A percentile compares a stretch with the other conserved stretches of the same genome.
These are phyloP conservation scores for Artomyces pyxidatus DNA, from an alignment of 768 basidiomycete species.

Conservation along the genomic window DNA sequence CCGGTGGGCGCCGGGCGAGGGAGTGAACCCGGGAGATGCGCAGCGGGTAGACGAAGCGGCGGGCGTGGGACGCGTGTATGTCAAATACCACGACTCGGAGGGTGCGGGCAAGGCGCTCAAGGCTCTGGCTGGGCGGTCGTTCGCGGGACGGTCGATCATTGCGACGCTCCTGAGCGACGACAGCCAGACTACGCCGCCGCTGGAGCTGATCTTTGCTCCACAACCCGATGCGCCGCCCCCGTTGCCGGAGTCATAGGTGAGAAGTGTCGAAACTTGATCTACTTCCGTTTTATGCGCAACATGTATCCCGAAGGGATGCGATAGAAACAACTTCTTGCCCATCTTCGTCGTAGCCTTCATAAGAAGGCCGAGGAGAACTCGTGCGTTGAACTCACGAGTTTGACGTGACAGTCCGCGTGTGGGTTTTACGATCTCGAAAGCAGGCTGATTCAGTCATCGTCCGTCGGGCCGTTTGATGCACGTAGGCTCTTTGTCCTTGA, in stretches of 20 bases:
- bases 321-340: too few relatives aligned
- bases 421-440: too few relatives aligned
- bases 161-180: conserved; percentile 79
- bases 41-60: conserved; percentile 76
- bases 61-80: conserved; percentile 94
- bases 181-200: conserved; percentile 77
- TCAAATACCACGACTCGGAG: conserved; percentile 63
- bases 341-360: too few relatives aligned
- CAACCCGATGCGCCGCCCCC: conserved; percentile 79
- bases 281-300: conserved; percentile 4
- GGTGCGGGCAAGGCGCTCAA: conserved; percentile 69
- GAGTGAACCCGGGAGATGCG: conserved; percentile 54
- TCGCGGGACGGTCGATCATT: conserved; percentile 81
- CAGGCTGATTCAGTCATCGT: too few relatives aligned
- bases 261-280: not conserved
- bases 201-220: conserved; percentile 76
- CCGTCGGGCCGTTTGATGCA: too few relatives aligned
- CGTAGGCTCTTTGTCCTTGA: too few relatives aligned
- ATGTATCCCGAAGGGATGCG: too few relatives aligned
- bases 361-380: too few relatives aligned
- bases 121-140: conserved; percentile 82
- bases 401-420: too few relatives aligned
- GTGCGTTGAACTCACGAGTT: too few relatives aligned
- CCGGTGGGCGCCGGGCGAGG: conserved; percentile 62
- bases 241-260: conserved; percentile 44